Evolutionary conservation across 495 filamentous ascomycete species (phyloP).

Genomic region (Penicillium paradoxum): DNA sequence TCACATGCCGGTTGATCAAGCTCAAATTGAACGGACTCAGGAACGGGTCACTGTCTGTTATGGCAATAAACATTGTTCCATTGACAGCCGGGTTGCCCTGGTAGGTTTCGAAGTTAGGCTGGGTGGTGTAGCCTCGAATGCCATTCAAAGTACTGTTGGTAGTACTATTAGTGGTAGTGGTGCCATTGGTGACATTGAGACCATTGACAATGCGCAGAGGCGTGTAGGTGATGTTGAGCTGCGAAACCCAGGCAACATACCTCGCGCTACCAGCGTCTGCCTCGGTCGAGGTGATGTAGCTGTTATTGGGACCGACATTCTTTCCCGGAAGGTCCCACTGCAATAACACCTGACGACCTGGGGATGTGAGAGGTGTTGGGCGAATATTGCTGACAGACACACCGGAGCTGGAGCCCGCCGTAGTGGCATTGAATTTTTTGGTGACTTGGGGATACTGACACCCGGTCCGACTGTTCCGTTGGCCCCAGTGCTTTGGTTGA

Average conservation of each 20-base stretch:
- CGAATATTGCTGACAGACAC: slow-evolving; percentile 60
- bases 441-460: slow-evolving; percentile 25
- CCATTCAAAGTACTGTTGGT: slow-evolving; percentile 33
- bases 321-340: slow-evolving; percentile 69
- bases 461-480: slow-evolving; percentile 34
- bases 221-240: slow-evolving; percentile 82
- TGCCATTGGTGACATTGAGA: slow-evolving; percentile 32
- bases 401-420: slow-evolving; percentile 49
- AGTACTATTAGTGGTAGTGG: slow-evolving; percentile 39
- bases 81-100: slow-evolving; percentile 67
- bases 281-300: slow-evolving; percentile 61
- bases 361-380: slow-evolving; percentile 62
- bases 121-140: slow-evolving; percentile 60
- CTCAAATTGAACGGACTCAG: slow-evolving; percentile 75
- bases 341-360: slow-evolving; percentile 67
- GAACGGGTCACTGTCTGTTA: slow-evolving; percentile 64
- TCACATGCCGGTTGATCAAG: slow-evolving; percentile 70
- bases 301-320: slow-evolving; percentile 72
- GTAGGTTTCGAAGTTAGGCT: slow-evolving; percentile 60
- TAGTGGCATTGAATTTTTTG: slow-evolving; percentile 27
- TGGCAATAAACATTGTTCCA: slow-evolving; percentile 71
- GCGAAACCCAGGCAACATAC: slow-evolving; percentile 75
- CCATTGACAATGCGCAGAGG: slow-evolving; percentile 51
- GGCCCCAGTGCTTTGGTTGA: slow-evolving; percentile 51
- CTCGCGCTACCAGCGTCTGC: slow-evolving; percentile 48